phyloP scores from a whole-genome alignment of 495 filamentous ascomycete genomes.

The Penicillium cosmopolitanum region DNA sequence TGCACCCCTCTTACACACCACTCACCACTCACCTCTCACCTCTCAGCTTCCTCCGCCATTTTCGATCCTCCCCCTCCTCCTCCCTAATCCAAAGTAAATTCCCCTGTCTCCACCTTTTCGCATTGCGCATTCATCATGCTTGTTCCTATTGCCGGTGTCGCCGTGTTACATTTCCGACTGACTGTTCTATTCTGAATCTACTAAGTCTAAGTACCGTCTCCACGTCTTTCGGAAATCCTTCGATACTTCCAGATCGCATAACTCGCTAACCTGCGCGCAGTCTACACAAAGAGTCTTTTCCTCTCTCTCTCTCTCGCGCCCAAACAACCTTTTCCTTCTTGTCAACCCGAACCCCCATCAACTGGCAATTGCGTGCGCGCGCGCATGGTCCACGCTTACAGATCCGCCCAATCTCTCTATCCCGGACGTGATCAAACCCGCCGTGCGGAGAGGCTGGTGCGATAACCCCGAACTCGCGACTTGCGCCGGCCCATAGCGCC shows the following conservation, averaged over 20 bases:
- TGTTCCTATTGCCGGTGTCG: not conserved
- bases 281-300: no score
- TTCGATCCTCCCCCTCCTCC: conserved; percentile 12
- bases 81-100: conserved; percentile 1
- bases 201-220: not conserved
- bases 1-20: no score
- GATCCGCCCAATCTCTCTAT: no score
- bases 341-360: no score
- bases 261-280: conserved; percentile 10
- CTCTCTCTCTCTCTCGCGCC: no score
- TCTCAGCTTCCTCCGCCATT: conserved; percentile 19
- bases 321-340: no score
- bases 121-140: no score
- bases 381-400: not conserved
- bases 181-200: not conserved
- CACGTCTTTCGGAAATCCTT: not conserved
- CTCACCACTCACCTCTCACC: conserved; percentile 3
- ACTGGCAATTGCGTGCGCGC: no score
- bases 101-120: not conserved
- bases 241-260: conserved; percentile 18
- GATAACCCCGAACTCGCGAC: not conserved
- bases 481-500: conserved; percentile 6
- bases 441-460: conserved; percentile 9
- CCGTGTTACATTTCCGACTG: conserved; percentile 1
- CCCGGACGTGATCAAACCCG: no score